These are phyloP conservation scores for Cutaneotrichosporon sp. DNA, from an alignment of 1,284 basidiomycete genomes.

Conservation along the genomic window DNA sequence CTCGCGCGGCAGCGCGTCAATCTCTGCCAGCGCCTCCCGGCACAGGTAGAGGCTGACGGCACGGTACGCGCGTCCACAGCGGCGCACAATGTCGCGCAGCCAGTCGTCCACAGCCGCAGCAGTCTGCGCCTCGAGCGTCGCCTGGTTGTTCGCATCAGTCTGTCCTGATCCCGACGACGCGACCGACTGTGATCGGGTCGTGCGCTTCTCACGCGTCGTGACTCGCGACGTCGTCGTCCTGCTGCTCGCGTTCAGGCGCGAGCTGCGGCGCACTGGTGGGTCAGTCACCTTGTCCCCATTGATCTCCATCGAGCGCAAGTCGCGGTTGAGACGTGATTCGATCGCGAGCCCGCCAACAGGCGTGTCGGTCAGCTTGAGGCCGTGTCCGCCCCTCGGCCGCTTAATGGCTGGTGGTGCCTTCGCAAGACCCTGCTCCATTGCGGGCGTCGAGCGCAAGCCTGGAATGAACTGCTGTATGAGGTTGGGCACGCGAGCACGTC, in stretches of 20 bases:
- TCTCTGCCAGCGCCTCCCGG: slow-evolving; percentile 66
- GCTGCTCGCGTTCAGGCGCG: slow-evolving; percentile 38
- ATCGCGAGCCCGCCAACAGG: slow-evolving; percentile 16
- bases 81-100: slow-evolving; percentile 74
- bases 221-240: slow-evolving; percentile 19
- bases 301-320: slow-evolving; percentile 35
- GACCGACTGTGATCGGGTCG: slow-evolving; percentile 39
- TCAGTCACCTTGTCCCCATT: slow-evolving; percentile 36
- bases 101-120: slow-evolving; percentile 76
- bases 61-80: slow-evolving; percentile 73
- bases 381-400: slow-evolving; percentile 36
- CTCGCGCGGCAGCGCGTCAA: slow-evolving; percentile 71
- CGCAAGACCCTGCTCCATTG: slow-evolving; percentile 15
- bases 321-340: slow-evolving; percentile 31
- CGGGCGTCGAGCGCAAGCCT: slow-evolving; percentile 34
- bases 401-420: slow-evolving; percentile 50
- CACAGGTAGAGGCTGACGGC: slow-evolving; percentile 74
- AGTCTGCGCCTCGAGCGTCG: slow-evolving; percentile 64
- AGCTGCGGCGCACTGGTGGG: slow-evolving; percentile 38
- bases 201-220: slow-evolving; percentile 28
- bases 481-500: slow-evolving; percentile 38
- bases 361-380: slow-evolving; percentile 13
- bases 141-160: slow-evolving; percentile 63
- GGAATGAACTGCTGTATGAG: slow-evolving; percentile 35
- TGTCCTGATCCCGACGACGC: slow-evolving; percentile 62